A percentile compares a stretch with the other conserved stretches of the same genome.
phyloP scores from a whole-genome alignment of 2,329 filamentous ascomycete species.

The Cyclaneusma minus region DNA sequence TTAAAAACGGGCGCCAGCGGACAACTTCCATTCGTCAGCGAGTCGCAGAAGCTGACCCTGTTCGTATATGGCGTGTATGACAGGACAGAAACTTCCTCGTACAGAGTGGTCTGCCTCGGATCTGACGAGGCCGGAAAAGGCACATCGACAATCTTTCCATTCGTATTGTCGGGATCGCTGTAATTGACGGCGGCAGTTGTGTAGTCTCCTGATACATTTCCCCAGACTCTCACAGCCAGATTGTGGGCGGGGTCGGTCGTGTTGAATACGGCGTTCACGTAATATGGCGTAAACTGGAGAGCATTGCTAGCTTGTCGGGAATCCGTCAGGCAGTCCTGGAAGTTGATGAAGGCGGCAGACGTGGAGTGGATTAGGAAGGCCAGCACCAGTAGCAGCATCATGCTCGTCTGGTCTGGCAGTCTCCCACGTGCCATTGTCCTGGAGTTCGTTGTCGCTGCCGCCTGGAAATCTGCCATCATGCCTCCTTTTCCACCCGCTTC shows the following conservation, averaged over 20 bases:
- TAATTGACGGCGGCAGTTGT: constrained; percentile 42
- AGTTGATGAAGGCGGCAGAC: constrained; percentile 53
- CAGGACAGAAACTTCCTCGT: constrained; percentile 56
- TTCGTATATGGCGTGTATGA: constrained; percentile 55
- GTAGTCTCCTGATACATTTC: constrained; percentile 71
- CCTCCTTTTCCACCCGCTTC: no score
- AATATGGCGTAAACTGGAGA: constrained; percentile 68
- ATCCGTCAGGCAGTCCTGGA: constrained; percentile 67
- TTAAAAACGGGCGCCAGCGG: constrained; percentile 63
- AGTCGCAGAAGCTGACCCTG: constrained; percentile 48
- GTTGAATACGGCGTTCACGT: constrained; percentile 62
- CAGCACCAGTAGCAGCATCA: constrained; percentile 12
- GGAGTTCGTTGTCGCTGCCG: no score
- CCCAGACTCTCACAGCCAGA: constrained; percentile 69
- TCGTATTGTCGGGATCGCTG: constrained; percentile 40
- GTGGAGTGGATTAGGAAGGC: constrained; percentile 22
- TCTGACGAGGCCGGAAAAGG: constrained; percentile 28
- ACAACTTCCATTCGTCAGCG: constrained; percentile 47
- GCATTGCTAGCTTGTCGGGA: constrained; percentile 41
- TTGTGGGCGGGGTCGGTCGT: constrained; percentile 40
- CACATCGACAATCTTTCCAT: constrained; percentile 61
- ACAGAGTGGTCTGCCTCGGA: constrained; percentile 56
- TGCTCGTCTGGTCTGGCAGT: no score
- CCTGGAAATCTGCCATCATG: no score
- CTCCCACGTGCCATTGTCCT: no score